Conservation (phyloP, 2,329 filamentous ascomycete genomes). For the Magnaporthiopsis poae region DNA sequence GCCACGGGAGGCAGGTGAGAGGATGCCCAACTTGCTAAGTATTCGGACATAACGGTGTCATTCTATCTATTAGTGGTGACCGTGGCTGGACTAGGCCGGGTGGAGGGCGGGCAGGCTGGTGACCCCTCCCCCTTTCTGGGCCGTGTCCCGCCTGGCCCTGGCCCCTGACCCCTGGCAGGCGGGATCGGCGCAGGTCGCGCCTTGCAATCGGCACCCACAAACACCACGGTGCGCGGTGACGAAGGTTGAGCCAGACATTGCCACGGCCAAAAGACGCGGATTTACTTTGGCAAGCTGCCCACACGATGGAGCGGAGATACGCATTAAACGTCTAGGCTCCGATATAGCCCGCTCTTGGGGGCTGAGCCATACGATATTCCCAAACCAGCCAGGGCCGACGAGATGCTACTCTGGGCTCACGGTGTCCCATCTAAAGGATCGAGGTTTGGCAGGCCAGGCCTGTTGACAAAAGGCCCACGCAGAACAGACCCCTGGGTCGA, state of each 20-base stretch:
- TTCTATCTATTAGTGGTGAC: neutral
- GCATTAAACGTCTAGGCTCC: too few species aligned
- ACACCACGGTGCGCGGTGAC: neutral
- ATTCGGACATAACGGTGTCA: neutral
- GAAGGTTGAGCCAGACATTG: neutral
- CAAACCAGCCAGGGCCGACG: neutral
- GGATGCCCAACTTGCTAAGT: neutral
- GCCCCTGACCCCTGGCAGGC: neutral
- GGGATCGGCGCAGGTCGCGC: neutral
- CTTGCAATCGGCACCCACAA: neutral
- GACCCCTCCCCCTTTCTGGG: neutral
- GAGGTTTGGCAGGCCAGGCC: neutral
- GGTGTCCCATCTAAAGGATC: neutral
- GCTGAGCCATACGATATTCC: neutral
- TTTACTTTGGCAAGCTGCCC: neutral
- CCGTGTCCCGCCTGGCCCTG: neutral
- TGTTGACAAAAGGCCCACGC: neutral
- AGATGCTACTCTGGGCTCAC: neutral
- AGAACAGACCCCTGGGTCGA: neutral
- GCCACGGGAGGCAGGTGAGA: neutral
- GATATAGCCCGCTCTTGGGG: neutral
- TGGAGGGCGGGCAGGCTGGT: neutral
- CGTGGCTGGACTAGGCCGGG: neutral
- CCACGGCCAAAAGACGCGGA: too few species aligned
- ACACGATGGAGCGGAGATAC: neutral